Evolutionary conservation across 331 rosid species (phyloP).

Genomic region (Acacia concinna): DNA sequence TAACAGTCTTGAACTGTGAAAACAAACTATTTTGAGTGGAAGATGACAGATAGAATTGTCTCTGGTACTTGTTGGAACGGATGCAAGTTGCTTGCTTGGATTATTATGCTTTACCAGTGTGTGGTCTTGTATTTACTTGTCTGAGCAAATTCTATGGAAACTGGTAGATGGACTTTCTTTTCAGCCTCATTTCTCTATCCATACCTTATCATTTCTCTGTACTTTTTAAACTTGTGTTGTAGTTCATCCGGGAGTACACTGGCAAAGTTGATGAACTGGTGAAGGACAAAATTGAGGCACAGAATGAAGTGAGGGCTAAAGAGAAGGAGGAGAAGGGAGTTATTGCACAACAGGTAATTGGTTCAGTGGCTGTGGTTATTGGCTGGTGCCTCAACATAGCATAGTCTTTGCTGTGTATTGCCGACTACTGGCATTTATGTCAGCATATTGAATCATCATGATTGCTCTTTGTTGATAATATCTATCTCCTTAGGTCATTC

Average conservation of each 20-base stretch:
- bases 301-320: conserved; percentile 67
- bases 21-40: conserved; percentile 25
- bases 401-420: background rate
- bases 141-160: conserved; percentile 21
- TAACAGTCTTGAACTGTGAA: background rate
- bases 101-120: conserved; percentile 4
- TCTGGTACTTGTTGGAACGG: conserved; percentile 1
- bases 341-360: conserved; percentile 81
- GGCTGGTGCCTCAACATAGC: background rate
- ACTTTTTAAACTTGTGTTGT: conserved; percentile 31
- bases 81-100: conserved; percentile 21
- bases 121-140: conserved; percentile 5
- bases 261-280: conserved; percentile 94
- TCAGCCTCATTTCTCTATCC: conserved; percentile 12
- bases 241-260: conserved; percentile 96
- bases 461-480: background rate
- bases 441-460: conserved; percentile 1
- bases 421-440: background rate
- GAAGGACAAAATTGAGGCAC: conserved; percentile 90
- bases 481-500: background rate
- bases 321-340: conserved; percentile 92
- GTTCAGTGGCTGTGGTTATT: conserved; percentile 6
- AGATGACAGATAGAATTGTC: background rate
- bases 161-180: background rate
- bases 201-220: conserved; percentile 7